Percentiles rank a stretch among this genome's conserved stretches.
phyloP scores from a whole-genome alignment of 140 eudicot genomes.

The Ambrosia hybrid region DNA sequence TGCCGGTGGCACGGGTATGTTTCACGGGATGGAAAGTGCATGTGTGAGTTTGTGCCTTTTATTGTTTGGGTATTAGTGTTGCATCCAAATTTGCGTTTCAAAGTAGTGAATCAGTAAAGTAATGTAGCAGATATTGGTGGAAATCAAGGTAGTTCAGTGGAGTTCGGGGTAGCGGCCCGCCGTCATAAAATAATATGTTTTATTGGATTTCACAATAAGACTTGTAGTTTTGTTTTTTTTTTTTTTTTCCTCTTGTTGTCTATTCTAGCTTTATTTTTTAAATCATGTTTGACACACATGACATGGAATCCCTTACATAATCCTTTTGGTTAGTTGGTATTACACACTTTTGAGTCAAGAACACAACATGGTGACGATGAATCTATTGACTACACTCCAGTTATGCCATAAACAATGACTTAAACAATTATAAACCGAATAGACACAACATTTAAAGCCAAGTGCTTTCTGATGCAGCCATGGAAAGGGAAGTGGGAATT shows the following conservation, averaged over 20 bases:
- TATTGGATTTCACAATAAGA: conserved; percentile 27
- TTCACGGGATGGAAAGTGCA: no score
- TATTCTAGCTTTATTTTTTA: neutral
- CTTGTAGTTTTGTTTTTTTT: conserved; percentile 4
- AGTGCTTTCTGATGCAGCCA: conserved; percentile 38
- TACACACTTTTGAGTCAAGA: conserved; percentile 39
- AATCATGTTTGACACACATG: conserved; percentile 1
- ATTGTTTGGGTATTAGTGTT: no score
- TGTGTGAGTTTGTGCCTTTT: no score
- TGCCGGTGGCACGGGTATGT: no score
- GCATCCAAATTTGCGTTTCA: no score
- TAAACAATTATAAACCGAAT: conserved; percentile 4
- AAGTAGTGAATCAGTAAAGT: no score
- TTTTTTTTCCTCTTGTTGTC: conserved; percentile 9
- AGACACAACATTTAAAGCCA: conserved; percentile 3
- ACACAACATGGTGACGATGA: conserved; percentile 38
- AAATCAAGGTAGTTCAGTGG: no score
- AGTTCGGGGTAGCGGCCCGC: no score
- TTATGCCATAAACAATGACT: conserved; percentile 23
- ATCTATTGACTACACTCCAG: conserved; percentile 22
- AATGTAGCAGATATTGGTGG: no score
- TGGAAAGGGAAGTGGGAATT: conserved; percentile 30
- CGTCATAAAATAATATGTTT: neutral
- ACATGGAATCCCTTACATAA: conserved; percentile 35
- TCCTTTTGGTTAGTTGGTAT: conserved; percentile 28